These are phyloP conservation scores for Zymoseptoria pseudotritici DNA, from an alignment of 2,329 filamentous ascomycete species.

Conservation along the genomic window DNA sequence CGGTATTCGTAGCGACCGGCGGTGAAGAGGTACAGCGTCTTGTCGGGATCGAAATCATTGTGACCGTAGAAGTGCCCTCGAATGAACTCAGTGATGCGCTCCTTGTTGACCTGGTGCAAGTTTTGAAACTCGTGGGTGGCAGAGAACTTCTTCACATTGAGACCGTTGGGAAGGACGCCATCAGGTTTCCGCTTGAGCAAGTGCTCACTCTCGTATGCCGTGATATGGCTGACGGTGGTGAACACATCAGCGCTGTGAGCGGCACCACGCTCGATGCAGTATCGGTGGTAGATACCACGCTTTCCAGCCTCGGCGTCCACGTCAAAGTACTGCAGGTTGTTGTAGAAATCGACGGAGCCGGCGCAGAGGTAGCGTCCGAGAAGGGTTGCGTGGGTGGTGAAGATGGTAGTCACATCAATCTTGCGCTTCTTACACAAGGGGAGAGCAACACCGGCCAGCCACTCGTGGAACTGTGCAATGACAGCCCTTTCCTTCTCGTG, in stretches of 20 bases:
- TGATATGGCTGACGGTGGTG: slow-evolving; percentile 97
- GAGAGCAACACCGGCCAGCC: slow-evolving; percentile 88
- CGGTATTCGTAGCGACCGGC: slow-evolving; percentile 94
- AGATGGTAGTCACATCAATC: slow-evolving; percentile 96
- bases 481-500: slow-evolving; percentile 89
- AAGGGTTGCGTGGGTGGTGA: slow-evolving; percentile 94
- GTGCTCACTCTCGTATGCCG: slow-evolving; percentile 96
- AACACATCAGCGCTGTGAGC: slow-evolving; percentile 93
- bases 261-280: slow-evolving; percentile 93
- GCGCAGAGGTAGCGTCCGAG: slow-evolving; percentile 94
- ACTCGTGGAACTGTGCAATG: slow-evolving; percentile 98
- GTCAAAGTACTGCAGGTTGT: slow-evolving; percentile 95
- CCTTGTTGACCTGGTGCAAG: slow-evolving; percentile 89
- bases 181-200: slow-evolving; percentile 95
- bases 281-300: slow-evolving; percentile 95
- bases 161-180: slow-evolving; percentile 87
- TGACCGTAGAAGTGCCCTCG: slow-evolving; percentile 97
- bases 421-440: slow-evolving; percentile 87
- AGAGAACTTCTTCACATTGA: slow-evolving; percentile 98
- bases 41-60: slow-evolving; percentile 93
- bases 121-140: slow-evolving; percentile 99
- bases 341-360: slow-evolving; percentile 97
- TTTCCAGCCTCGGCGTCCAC: slow-evolving; percentile 95
- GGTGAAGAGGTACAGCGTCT: slow-evolving; percentile 96
- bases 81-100: slow-evolving; percentile 97